Evolutionary conservation across 163 green algal species (phyloP).

Genomic region (Volvox carteri): DNA sequence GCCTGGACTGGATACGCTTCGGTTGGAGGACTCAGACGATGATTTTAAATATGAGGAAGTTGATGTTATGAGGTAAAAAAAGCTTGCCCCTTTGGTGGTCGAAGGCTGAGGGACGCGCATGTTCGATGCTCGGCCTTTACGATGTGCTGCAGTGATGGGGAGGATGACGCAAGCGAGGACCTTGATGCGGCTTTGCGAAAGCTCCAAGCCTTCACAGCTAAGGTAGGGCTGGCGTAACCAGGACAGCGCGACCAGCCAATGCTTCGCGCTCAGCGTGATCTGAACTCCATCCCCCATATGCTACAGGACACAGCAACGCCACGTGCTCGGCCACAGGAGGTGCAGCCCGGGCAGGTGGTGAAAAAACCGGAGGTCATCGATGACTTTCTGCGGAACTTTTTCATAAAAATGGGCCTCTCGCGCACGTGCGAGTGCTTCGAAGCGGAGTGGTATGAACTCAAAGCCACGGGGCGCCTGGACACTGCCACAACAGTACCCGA

Average conservation of each 20-base stretch:
- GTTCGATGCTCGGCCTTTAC: background rate
- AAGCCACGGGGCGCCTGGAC: conserved; percentile 74
- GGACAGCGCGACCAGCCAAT: no score
- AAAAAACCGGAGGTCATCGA: conserved; percentile 87
- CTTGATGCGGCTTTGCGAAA: conserved; percentile 81
- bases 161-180: conserved; percentile 86
- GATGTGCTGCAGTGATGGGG: conserved; percentile 69
- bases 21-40: conserved; percentile 79
- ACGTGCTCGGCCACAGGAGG: conserved; percentile 3
- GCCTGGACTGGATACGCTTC: conserved; percentile 25
- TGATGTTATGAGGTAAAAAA: conserved; percentile 75
- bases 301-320: conserved; percentile 20
- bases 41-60: conserved; percentile 89
- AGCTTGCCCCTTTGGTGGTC: background rate
- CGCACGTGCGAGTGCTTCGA: conserved; percentile 88
- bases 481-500: conserved; percentile 77
- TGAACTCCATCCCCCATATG: no score
- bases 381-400: conserved; percentile 92
- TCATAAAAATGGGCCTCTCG: conserved; percentile 82
- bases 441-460: conserved; percentile 89
- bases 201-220: conserved; percentile 75
- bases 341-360: conserved; percentile 71
- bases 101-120: conserved; percentile 13
- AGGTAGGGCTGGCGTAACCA: no score
- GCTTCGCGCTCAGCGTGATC: no score